Percentiles rank a stretch among this genome's conserved stretches.
Conservation (phyloP, 768 basidiomycete genomes). For the Suillus subluteus region DNA sequence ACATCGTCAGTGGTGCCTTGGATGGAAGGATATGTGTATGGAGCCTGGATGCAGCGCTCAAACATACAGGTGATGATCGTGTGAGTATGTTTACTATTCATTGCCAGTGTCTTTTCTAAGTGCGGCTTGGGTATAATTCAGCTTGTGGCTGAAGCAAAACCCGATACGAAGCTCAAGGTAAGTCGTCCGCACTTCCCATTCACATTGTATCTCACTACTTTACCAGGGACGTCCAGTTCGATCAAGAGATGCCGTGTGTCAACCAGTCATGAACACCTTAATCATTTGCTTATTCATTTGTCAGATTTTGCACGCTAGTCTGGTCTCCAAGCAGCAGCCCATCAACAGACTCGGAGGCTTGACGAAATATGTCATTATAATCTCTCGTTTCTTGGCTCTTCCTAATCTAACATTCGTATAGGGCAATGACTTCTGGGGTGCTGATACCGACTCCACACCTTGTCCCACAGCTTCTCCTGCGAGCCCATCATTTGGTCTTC, state of each 20-base stretch:
- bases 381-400: too few species aligned
- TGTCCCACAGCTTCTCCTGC: neutral
- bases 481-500: neutral
- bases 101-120: neutral
- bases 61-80: too few species aligned
- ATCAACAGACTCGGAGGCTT: too few species aligned
- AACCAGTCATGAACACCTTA: too few species aligned
- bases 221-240: too few species aligned
- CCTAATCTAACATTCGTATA: too few species aligned
- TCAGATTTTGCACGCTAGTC: neutral
- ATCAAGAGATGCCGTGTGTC: too few species aligned
- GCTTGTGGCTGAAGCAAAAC: too few species aligned
- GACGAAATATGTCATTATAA: too few species aligned
- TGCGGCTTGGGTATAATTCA: neutral
- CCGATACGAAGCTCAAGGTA: neutral
- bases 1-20: slow-evolving; percentile 78
- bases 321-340: neutral
- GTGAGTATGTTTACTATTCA: neutral
- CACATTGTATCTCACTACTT: too few species aligned
- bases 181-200: too few species aligned
- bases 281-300: neutral
- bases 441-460: neutral
- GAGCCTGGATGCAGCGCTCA: slow-evolving; percentile 62
- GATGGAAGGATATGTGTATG: slow-evolving; percentile 80
- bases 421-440: too few species aligned